phyloP scores from a whole-genome alignment of 768 basidiomycete species.

The Mycena amicta region DNA sequence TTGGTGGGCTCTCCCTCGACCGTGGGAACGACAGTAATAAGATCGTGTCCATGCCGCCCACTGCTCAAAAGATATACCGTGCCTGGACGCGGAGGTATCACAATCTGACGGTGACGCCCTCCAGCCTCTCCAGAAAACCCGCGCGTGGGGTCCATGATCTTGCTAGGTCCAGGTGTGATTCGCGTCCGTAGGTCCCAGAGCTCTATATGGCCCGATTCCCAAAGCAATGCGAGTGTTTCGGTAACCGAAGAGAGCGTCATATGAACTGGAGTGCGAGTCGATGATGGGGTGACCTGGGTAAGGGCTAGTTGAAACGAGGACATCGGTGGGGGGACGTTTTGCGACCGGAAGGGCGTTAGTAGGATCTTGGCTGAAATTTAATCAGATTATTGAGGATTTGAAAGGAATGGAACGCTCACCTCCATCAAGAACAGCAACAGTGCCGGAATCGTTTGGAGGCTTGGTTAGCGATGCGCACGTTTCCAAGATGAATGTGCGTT shows the following conservation, averaged over 20 bases:
- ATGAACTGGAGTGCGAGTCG: slow-evolving; percentile 61
- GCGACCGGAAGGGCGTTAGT: slow-evolving; percentile 89
- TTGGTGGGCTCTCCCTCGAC: slow-evolving; percentile 21
- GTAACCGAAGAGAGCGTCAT: slow-evolving; percentile 57
- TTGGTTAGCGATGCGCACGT: slow-evolving; percentile 60
- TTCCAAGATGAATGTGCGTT: slow-evolving; percentile 76
- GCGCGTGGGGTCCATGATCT: slow-evolving; percentile 58
- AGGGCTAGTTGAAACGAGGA: slow-evolving; percentile 57
- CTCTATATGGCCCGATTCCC: slow-evolving; percentile 68
- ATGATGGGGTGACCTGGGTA: slow-evolving; percentile 22
- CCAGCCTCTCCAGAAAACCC: slow-evolving; percentile 37
- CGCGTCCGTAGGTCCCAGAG: slow-evolving; percentile 73
- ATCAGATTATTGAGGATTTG: background rate
- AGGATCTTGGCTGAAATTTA: slow-evolving; percentile 61
- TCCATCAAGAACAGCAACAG: slow-evolving; percentile 89
- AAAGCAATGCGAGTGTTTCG: slow-evolving; percentile 68
- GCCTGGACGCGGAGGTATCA: background rate
- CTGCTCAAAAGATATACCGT: slow-evolving; percentile 45
- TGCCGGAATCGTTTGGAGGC: slow-evolving; percentile 77
- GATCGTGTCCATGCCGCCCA: slow-evolving; percentile 32
- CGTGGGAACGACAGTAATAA: slow-evolving; percentile 32
- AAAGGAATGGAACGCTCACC: slow-evolving; percentile 48
- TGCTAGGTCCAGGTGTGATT: slow-evolving; percentile 55
- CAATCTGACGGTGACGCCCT: slow-evolving; percentile 30
- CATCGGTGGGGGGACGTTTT: slow-evolving; percentile 99